These are phyloP conservation scores for Penicillium decumbens DNA, from an alignment of 2,329 filamentous ascomycete species.

Conservation along the genomic window DNA sequence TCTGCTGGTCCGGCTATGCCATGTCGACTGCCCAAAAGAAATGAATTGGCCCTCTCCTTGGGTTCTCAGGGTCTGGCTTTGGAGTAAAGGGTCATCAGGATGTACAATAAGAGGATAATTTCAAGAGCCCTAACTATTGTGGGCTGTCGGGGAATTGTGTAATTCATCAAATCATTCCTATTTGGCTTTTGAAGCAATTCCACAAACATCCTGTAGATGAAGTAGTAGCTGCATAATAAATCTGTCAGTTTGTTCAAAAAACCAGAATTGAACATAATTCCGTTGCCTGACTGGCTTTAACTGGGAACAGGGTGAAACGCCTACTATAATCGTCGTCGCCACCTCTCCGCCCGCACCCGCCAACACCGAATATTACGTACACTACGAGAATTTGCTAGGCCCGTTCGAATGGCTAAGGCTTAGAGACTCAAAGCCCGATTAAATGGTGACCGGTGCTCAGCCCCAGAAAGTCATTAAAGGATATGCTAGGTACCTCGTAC, in stretches of 20 bases:
- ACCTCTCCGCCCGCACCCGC: slow-evolving; percentile 7
- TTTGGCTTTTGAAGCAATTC: background rate
- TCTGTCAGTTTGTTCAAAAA: background rate
- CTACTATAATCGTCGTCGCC: slow-evolving; percentile 8
- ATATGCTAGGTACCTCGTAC: slow-evolving; percentile 8
- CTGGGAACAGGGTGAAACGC: background rate
- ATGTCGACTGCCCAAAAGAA: background rate
- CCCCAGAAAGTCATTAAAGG: slow-evolving; percentile 11
- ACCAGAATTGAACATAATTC: background rate
- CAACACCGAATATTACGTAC: slow-evolving; percentile 6
- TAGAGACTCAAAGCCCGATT: background rate
- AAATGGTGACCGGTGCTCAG: slow-evolving; percentile 12
- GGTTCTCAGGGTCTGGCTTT: slow-evolving; percentile 14
- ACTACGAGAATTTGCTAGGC: background rate
- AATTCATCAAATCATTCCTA: slow-evolving; percentile 1
- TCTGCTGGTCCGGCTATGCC: background rate
- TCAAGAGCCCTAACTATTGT: slow-evolving; percentile 10
- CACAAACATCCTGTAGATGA: background rate
- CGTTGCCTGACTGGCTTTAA: slow-evolving; percentile 1
- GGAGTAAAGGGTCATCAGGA: slow-evolving; percentile 29
- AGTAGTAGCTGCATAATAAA: background rate
- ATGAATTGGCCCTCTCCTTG: background rate
- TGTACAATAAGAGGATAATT: slow-evolving; percentile 33
- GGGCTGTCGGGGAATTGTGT: slow-evolving; percentile 1
- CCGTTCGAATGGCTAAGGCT: background rate